Evolutionary conservation across 495 filamentous ascomycete species (phyloP).

Genomic region (Amorphotheca resinae): DNA sequence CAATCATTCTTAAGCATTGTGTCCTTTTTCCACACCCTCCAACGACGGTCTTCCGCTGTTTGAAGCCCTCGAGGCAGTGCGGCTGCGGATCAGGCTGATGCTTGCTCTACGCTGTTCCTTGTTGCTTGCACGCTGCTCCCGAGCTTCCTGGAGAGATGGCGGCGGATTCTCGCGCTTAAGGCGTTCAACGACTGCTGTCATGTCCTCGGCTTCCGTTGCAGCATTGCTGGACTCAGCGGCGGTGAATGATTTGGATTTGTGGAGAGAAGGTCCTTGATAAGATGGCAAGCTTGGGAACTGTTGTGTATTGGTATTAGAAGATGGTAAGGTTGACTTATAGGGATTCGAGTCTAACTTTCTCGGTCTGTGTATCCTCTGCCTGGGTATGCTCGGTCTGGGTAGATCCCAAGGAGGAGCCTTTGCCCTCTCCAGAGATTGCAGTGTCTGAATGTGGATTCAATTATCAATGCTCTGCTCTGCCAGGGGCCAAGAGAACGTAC

Average conservation of each 20-base stretch:
- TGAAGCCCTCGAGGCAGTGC: constrained; percentile 5
- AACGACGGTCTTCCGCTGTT: not conserved
- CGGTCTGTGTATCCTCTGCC: no score
- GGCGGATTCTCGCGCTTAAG: constrained; percentile 5
- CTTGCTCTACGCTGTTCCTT: constrained; percentile 3
- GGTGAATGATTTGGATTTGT: not conserved
- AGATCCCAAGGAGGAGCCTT: no score
- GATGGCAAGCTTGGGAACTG: not conserved
- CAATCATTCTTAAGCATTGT: no score
- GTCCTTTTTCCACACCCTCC: no score
- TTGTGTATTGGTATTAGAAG: no score
- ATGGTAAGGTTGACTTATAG: no score
- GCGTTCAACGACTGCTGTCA: not conserved
- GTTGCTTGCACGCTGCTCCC: constrained; percentile 1
- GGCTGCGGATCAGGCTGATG: constrained; percentile 8
- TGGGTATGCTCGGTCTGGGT: no score
- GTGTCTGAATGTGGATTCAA: no score
- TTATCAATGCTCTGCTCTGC: no score
- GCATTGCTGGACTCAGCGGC: not conserved
- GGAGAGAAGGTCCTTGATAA: not conserved
- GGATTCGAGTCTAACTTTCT: no score
- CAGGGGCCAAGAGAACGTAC: no score
- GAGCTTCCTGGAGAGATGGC: constrained; percentile 5
- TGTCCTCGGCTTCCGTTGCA: not conserved
- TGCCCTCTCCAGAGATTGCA: no score